Conservation (phyloP, 2,329 filamentous ascomycete species). For the Ceratocystis smalleyi region DNA sequence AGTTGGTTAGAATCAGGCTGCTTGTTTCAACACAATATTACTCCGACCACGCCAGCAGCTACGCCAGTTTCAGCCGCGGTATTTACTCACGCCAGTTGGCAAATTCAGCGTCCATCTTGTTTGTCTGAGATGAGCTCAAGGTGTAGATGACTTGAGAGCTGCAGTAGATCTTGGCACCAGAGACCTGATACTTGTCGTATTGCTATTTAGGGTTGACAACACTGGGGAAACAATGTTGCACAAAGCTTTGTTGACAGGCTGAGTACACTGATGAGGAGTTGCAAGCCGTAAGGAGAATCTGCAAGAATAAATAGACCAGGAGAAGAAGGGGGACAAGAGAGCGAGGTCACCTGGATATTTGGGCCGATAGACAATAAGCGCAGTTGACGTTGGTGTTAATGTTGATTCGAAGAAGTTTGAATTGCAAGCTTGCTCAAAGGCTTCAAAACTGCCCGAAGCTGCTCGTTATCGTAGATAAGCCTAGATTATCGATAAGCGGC, state of each 20-base stretch:
- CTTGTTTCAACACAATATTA: background rate
- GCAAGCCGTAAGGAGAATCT: too few species aligned
- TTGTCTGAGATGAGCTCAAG: background rate
- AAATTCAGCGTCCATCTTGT: background rate
- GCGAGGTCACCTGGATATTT: too few species aligned
- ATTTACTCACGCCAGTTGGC: background rate
- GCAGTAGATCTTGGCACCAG: background rate
- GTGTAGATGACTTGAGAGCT: background rate
- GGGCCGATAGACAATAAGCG: too few species aligned
- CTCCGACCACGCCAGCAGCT: background rate
- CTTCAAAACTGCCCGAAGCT: background rate
- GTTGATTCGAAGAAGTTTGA: background rate
- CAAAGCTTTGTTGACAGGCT: too few species aligned
- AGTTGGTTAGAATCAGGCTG: background rate
- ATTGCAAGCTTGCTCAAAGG: background rate
- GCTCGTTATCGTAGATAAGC: background rate
- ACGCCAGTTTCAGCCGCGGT: background rate
- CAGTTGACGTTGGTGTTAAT: too few species aligned
- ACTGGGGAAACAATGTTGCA: too few species aligned
- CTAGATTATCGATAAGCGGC: slow-evolving; percentile 17
- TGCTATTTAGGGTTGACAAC: too few species aligned
- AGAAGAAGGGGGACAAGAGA: too few species aligned
- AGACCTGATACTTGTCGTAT: too few species aligned
- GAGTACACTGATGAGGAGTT: too few species aligned
- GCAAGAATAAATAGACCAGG: too few species aligned